These are phyloP conservation scores for Coprinopsis cinerea DNA, from an alignment of 768 basidiomycete species.

Conservation along the genomic window DNA sequence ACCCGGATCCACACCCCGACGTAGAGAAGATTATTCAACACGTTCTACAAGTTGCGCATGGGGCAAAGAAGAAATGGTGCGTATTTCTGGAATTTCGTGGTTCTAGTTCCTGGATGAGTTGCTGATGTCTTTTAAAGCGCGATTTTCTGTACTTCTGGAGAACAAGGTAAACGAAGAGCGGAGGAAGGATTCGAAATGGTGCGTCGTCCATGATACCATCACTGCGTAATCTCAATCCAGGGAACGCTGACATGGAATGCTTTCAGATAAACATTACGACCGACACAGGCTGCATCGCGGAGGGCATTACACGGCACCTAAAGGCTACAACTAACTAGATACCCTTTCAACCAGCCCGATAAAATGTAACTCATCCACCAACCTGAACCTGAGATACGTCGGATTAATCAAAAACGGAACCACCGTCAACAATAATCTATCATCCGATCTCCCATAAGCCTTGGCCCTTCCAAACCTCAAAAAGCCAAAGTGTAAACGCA, in stretches of 20 bases:
- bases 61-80: conserved; percentile 61
- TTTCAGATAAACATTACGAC: conserved; percentile 43
- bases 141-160: conserved; percentile 23
- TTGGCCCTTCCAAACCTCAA: background rate
- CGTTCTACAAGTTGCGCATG: conserved; percentile 45
- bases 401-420: background rate
- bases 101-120: background rate
- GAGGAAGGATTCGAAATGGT: conserved; percentile 27
- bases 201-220: background rate
- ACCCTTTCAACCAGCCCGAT: too few species aligned
- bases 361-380: too few species aligned
- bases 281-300: conserved; percentile 39
- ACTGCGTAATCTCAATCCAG: background rate
- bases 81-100: conserved; percentile 2
- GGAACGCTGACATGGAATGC: background rate
- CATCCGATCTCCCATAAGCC: background rate
- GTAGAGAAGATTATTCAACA: conserved; percentile 55
- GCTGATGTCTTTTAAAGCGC: conserved; percentile 14
- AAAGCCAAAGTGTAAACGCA: background rate
- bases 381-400: too few species aligned
- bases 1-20: conserved; percentile 59
- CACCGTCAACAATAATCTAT: background rate
- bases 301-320: conserved; percentile 25
- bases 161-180: conserved; percentile 21
- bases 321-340: too few species aligned